Conservation (phyloP, 352 stramenopile species). For the Globisporangium recalcitrans region DNA sequence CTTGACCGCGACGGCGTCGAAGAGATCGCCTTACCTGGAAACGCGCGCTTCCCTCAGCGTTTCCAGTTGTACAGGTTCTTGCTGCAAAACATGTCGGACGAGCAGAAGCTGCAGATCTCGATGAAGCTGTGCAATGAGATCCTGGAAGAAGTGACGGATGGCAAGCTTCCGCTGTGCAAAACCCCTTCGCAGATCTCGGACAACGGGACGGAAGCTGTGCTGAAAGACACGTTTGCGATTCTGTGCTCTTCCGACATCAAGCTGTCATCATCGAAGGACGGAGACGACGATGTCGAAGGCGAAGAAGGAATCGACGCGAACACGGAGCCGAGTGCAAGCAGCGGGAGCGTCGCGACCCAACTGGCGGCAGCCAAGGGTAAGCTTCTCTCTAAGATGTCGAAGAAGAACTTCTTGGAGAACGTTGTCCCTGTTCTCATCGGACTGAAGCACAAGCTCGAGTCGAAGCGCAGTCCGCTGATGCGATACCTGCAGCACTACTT, state of each 20-base stretch:
- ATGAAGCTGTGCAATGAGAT: constrained; percentile 93
- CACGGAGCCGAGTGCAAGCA: constrained; percentile 27
- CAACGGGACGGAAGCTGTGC: constrained; percentile 83
- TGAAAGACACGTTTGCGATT: constrained; percentile 86
- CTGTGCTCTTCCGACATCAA: constrained; percentile 87
- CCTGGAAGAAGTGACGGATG: constrained; percentile 87
- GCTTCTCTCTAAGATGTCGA: constrained; percentile 93
- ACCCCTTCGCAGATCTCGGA: constrained; percentile 78
- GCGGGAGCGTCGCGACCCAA: constrained; percentile 47
- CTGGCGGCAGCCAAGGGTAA: constrained; percentile 89
- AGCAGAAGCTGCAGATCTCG: constrained; percentile 95
- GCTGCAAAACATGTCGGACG: constrained; percentile 92
- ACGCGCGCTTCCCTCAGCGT: constrained; percentile 57
- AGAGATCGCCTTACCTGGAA: constrained; percentile 57
- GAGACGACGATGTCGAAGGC: constrained; percentile 52
- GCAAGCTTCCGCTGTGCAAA: constrained; percentile 59
- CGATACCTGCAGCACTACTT: constrained; percentile 94
- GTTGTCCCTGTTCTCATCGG: constrained; percentile 95
- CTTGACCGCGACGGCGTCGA: constrained; percentile 61
- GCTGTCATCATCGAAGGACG: constrained; percentile 48
- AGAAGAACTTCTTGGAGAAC: constrained; percentile 97
- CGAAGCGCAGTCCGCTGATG: constrained; percentile 91
- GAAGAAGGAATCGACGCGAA: constrained; percentile 73
- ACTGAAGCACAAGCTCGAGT: constrained; percentile 93
- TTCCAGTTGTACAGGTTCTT: constrained; percentile 92